Conservation (phyloP, 169 alveolate species). For the Eimeria falciformis region DNA sequence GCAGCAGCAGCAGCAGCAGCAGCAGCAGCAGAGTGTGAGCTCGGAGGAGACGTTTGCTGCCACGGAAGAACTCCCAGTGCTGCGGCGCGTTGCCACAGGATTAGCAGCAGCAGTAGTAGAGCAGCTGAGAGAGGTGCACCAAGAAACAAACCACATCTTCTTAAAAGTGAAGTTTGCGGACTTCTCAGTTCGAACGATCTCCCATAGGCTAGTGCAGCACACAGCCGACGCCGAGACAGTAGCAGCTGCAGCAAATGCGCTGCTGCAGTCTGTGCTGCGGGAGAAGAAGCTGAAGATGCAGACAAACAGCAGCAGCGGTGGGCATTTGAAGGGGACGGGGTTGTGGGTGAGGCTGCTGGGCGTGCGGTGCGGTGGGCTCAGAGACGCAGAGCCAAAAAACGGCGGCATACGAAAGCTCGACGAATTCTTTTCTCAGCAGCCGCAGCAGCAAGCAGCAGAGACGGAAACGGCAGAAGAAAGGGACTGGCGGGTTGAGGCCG, state of each 20-base stretch:
- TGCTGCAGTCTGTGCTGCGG: slow-evolving; percentile 64
- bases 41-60: slow-evolving; percentile 62
- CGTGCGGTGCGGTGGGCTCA: slow-evolving; percentile 61
- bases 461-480: slow-evolving; percentile 17
- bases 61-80: slow-evolving; percentile 46
- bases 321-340: not conserved
- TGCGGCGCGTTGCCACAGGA: slow-evolving; percentile 60
- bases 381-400: slow-evolving; percentile 55
- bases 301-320: slow-evolving; percentile 2
- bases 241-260: slow-evolving; percentile 62
- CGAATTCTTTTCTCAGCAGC: slow-evolving; percentile 62
- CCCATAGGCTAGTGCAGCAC: slow-evolving; percentile 59
- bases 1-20: slow-evolving; percentile 61
- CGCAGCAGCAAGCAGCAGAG: slow-evolving; percentile 7
- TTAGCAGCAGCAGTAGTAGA: slow-evolving; percentile 62
- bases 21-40: slow-evolving; percentile 66
- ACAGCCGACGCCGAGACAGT: slow-evolving; percentile 34
- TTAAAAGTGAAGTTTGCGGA: slow-evolving; percentile 62
- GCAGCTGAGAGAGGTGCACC: slow-evolving; percentile 52
- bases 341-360: slow-evolving; percentile 60
- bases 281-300: slow-evolving; percentile 56
- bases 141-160: slow-evolving; percentile 44
- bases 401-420: slow-evolving; percentile 54
- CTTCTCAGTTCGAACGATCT: slow-evolving; percentile 52
- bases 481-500: slow-evolving; percentile 40